These are phyloP conservation scores for Choanephora cucurbitarum DNA, from an alignment of 371 early-diverging fungal species.

Conservation along the genomic window DNA sequence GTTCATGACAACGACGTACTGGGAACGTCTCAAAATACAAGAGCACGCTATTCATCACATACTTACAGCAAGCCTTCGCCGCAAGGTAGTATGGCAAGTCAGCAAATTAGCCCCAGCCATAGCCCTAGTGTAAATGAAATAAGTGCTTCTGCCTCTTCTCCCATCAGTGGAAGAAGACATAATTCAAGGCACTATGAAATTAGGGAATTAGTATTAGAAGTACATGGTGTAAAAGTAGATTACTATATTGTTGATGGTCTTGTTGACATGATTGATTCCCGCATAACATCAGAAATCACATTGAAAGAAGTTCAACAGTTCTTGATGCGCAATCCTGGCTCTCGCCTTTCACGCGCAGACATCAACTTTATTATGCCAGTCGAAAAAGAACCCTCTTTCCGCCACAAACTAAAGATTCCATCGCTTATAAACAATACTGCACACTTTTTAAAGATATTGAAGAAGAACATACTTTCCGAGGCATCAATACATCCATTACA, in stretches of 20 bases:
- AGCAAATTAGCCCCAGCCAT: slow-evolving; percentile 21
- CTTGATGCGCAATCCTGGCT: slow-evolving; percentile 69
- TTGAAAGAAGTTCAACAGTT: slow-evolving; percentile 69
- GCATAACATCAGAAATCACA: slow-evolving; percentile 63
- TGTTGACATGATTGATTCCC: slow-evolving; percentile 64
- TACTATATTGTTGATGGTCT: slow-evolving; percentile 68
- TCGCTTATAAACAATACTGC: slow-evolving; percentile 52
- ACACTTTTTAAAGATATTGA: slow-evolving; percentile 65
- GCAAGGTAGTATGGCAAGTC: slow-evolving; percentile 34
- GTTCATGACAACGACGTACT: slow-evolving; percentile 6
- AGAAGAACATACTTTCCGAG: slow-evolving; percentile 63
- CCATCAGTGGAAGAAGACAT: slow-evolving; percentile 9
- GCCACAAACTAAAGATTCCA: slow-evolving; percentile 54
- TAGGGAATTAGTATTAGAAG: slow-evolving; percentile 67
- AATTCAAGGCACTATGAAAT: slow-evolving; percentile 33
- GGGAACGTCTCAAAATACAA: slow-evolving; percentile 20
- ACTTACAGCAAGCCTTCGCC: slow-evolving; percentile 28
- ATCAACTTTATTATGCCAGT: slow-evolving; percentile 69
- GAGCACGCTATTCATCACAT: slow-evolving; percentile 21
- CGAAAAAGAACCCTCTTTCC: slow-evolving; percentile 42
- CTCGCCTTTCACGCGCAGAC: slow-evolving; percentile 68
- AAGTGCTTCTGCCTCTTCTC: slow-evolving; percentile 16
- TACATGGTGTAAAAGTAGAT: slow-evolving; percentile 76
- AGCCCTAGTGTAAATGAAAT: slow-evolving; percentile 26
- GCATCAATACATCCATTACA: slow-evolving; percentile 45